Base-by-base conservation (phyloP, 2,329 filamentous ascomycete species). In the Alternaria rosae region DNA sequence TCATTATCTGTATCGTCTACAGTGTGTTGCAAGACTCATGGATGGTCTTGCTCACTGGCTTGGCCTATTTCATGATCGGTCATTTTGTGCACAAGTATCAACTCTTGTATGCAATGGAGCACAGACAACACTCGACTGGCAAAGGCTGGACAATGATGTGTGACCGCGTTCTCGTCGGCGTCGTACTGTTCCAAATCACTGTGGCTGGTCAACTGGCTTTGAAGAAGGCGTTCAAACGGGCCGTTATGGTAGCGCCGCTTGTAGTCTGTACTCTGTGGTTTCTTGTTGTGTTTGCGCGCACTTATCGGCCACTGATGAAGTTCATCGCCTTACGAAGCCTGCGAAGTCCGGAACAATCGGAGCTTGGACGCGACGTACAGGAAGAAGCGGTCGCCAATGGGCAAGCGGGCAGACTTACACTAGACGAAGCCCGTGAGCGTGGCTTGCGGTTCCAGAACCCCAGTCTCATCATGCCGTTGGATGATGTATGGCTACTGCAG, bases 1-100 rank as follows among this genome's bases (percentile, higher is more conserved):
- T 97, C 80, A 96, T 98, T 73, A 91, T 99, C 28, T 98, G 95
- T 74, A 86, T 97, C 42, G 94, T 98, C 7, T 99, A 99, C 84
- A 96, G 92, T 74, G 90, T 97, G 17, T 85, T 98, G 12, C 89
- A 88, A 1, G 86, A 87, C 51, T 95, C 94, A 0, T 96, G 90
- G 82, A 85, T 91, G 55, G 91, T 98, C 12, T 87, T 97, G 15
- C 84, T 94, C 10, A 89, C 94, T 51, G 95, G 95, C 4, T 82
- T 94, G 51, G 83, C 92, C 12, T 99, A 96, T 79, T 97, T 96
- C 71, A 75, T 87, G 20, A 86, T 97, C 13, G 93, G 93, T 20
- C 91, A 92, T 77, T 94, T 94, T 75, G 92, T 92, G 30, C 96
- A 97, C 86, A 97, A 97, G 78, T 99, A 99, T 80, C 96, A 99